These are phyloP conservation scores for Fusarium luffae DNA, from an alignment of 2,329 filamentous ascomycete species.

Conservation along the genomic window DNA sequence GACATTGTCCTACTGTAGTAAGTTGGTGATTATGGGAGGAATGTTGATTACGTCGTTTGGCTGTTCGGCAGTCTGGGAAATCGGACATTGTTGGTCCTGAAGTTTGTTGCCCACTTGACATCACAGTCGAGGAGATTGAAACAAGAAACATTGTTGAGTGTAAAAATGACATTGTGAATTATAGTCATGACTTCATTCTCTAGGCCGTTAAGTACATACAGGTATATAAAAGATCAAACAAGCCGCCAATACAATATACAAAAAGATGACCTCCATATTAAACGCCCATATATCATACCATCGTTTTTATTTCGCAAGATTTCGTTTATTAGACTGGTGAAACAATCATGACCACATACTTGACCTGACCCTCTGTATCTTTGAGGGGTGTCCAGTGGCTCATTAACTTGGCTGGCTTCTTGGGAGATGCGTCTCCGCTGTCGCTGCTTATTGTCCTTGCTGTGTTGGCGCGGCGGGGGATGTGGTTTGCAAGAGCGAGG, in stretches of 20 bases:
- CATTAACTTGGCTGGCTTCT: slow-evolving; percentile 43
- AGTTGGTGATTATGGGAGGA: not conserved
- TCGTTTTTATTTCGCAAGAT: not conserved
- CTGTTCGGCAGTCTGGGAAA: no score
- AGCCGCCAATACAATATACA: slow-evolving; percentile 15
- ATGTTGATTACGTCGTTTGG: not conserved
- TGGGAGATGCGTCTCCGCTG: slow-evolving; percentile 25
- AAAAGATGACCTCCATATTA: not conserved
- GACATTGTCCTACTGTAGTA: no score
- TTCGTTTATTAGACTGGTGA: slow-evolving; percentile 24
- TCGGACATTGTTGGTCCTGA: no score
- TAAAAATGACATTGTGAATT: slow-evolving; percentile 11
- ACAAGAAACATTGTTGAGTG: not conserved
- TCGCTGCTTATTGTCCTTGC: slow-evolving; percentile 31
- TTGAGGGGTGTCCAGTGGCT: slow-evolving; percentile 47
- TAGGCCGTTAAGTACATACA: slow-evolving; percentile 33
- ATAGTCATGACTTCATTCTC: slow-evolving; percentile 37
- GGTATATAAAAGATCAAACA: slow-evolving; percentile 25
- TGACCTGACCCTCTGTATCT: slow-evolving; percentile 40
- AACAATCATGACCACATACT: slow-evolving; percentile 42
- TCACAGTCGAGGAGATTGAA: not conserved
- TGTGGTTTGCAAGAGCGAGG: slow-evolving; percentile 45
- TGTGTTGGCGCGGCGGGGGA: slow-evolving; percentile 42
- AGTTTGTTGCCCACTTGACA: not conserved
- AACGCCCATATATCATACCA: slow-evolving; percentile 9